A percentile compares a stretch with the other conserved stretches of the same genome.
Conservation (phyloP, 495 filamentous ascomycete genomes). For the Podospora didyma region DNA sequence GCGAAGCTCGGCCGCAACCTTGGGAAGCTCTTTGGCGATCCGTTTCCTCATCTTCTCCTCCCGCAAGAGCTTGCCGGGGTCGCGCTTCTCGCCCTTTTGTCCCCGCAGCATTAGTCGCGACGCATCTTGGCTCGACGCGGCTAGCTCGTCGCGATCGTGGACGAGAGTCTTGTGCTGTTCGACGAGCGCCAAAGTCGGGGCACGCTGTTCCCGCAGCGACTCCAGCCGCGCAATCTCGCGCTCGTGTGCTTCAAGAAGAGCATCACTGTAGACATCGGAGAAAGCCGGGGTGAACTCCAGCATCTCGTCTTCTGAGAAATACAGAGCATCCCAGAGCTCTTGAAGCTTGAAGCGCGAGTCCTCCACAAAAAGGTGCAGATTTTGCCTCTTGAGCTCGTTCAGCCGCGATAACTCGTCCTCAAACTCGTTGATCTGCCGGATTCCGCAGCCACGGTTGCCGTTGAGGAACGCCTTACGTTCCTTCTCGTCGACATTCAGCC, state of each 20-base stretch:
- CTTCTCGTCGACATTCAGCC: constrained; percentile 73
- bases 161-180: constrained; percentile 81
- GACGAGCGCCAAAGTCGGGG: constrained; percentile 74
- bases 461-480: constrained; percentile 81
- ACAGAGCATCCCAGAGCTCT: constrained; percentile 90
- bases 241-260: constrained; percentile 83
- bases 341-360: constrained; percentile 86
- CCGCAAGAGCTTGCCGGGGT: constrained; percentile 88
- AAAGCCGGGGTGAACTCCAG: constrained; percentile 94
- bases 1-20: constrained; percentile 75
- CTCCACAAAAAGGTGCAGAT: constrained; percentile 91
- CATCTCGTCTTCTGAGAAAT: constrained; percentile 97
- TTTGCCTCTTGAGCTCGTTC: constrained; percentile 90
- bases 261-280: constrained; percentile 84
- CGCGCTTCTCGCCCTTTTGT: constrained; percentile 82
- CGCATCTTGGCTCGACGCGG: constrained; percentile 86
- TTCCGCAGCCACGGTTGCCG: constrained; percentile 66
- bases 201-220: constrained; percentile 78
- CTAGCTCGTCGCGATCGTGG: constrained; percentile 80
- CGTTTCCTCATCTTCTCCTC: constrained; percentile 99
- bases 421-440: constrained; percentile 87
- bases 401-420: constrained; percentile 83
- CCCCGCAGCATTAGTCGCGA: constrained; percentile 87
- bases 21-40: constrained; percentile 91
- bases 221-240: constrained; percentile 81